phyloP scores from a whole-genome alignment of 345 rosid genomes.

The Turritis glabra region DNA sequence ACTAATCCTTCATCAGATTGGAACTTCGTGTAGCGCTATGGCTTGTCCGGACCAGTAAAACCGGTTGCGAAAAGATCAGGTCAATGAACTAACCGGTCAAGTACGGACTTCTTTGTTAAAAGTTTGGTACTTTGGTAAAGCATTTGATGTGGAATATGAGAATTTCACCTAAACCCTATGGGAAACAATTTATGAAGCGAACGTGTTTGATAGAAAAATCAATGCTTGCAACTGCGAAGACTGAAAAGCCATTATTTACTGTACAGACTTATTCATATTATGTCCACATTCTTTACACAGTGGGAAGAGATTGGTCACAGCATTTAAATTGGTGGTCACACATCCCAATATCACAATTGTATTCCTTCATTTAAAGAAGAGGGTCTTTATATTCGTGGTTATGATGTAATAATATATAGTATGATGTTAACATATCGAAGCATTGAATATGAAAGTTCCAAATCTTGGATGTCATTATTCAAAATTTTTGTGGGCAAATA shows the following conservation, averaged over 20 bases:
- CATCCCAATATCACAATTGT: slow-evolving; percentile 20
- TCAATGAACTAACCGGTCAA: slow-evolving; percentile 14
- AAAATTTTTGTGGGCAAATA: background rate
- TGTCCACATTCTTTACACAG: slow-evolving; percentile 27
- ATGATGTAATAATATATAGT: background rate
- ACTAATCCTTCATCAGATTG: background rate
- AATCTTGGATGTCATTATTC: slow-evolving; percentile 10
- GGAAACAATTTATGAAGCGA: slow-evolving; percentile 12
- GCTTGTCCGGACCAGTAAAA: background rate
- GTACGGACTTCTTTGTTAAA: background rate
- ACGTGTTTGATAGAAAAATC: slow-evolving; percentile 27
- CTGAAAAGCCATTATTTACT: slow-evolving; percentile 6
- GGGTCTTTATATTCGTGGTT: background rate
- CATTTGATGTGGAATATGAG: background rate
- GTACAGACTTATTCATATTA: background rate
- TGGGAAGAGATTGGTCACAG: slow-evolving; percentile 17
- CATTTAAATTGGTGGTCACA: slow-evolving; percentile 38
- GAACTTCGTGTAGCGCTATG: background rate
- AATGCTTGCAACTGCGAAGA: slow-evolving; percentile 31
- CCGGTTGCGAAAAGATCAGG: background rate
- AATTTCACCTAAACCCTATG: slow-evolving; percentile 17
- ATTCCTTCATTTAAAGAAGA: background rate
- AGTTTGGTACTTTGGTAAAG: slow-evolving; percentile 8
- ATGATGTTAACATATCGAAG: slow-evolving; percentile 18
- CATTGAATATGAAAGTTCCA: slow-evolving; percentile 22